Conservation (phyloP, 1,139 yeast species). For the Kurtzmaniella natalensis region DNA sequence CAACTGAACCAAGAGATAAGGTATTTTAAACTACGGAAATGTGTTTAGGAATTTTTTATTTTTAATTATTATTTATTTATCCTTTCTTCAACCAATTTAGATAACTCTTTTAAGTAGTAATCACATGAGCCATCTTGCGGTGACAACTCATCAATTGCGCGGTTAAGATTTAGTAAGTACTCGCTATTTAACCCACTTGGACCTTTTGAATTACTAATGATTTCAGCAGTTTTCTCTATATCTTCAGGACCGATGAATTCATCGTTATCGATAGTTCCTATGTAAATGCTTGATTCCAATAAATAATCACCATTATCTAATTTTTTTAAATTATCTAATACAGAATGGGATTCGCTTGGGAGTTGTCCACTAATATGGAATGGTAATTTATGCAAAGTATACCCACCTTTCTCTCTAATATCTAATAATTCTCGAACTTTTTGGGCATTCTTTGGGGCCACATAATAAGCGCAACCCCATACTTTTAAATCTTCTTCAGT, state of each 20-base stretch:
- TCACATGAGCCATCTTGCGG: slow-evolving; percentile 30
- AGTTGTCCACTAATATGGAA: slow-evolving; percentile 46
- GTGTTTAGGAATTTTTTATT: too few species aligned
- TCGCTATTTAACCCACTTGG: slow-evolving; percentile 81
- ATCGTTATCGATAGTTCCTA: slow-evolving; percentile 76
- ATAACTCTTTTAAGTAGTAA: slow-evolving; percentile 34
- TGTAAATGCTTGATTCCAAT: slow-evolving; percentile 67
- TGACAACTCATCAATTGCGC: slow-evolving; percentile 45
- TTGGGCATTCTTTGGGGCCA: slow-evolving; percentile 59
- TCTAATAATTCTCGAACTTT: slow-evolving; percentile 69
- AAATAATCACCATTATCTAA: slow-evolving; percentile 32
- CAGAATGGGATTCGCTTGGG: slow-evolving; percentile 3
- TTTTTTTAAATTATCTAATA: slow-evolving; percentile 16
- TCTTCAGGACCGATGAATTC: slow-evolving; percentile 84
- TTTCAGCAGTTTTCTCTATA: slow-evolving; percentile 51
- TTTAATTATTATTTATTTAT: too few species aligned
- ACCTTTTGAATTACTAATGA: slow-evolving; percentile 56
- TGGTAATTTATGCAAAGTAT: slow-evolving; percentile 64
- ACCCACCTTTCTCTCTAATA: slow-evolving; percentile 85
- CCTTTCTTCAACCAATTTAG: not conserved
- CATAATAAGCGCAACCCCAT: slow-evolving; percentile 82
- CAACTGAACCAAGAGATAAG: too few species aligned
- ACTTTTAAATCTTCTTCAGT: slow-evolving; percentile 49
- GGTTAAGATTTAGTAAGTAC: slow-evolving; percentile 54
- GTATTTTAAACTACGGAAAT: too few species aligned